Base-by-base conservation (phyloP, 441 rosid species). In the Macaranga tanarius region DNA sequence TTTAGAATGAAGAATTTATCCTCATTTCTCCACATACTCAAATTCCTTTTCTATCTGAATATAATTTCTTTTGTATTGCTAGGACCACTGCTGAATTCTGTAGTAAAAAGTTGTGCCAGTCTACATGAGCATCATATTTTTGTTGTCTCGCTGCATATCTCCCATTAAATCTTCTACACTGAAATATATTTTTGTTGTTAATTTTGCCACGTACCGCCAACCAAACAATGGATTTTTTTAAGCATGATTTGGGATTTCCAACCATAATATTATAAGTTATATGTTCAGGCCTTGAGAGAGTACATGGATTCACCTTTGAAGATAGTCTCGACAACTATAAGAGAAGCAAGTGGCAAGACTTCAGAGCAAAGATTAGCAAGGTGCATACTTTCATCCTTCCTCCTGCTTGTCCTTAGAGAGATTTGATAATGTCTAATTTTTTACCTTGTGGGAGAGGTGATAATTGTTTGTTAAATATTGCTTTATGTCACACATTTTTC, bases 271-370 rank as follows among this genome's bases (percentile, higher is more conserved):
- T 23, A n/a, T n/a, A n/a, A n/a, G n/a, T n/a, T n/a, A 23, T 50
- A 22, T 50, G 26, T 73, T 48, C 85, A 95, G 99, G 97, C 76
- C 91, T 95, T 60, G 99, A 90, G 75, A 92, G 97, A 82, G 91
- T 95, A 61, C 99, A 95, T 65, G 97, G 99, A 60, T 95, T 93
- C 80, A 88, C 98, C 26, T 96, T 93, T 76, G 98, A 98, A 59
- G 97, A 96, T 74, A 96, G 99, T 83, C 79, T 91, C 65, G 94
- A 86, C 26, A 97, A 89, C 61, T 23, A 62, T 59, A 92, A 85
- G 82, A 86, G 64, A 81, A 79, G 67, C 78, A 93, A 85, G 77
- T 93, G 98, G 98, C 86, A 73, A 78, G 92, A 87, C 69, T 95
- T 95, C 55, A 86, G 69, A 76, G 77, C 78, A 76, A 88, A 87